phyloP scores from a whole-genome alignment of 164 flowering plant species.

The Chimonanthus praecox region DNA sequence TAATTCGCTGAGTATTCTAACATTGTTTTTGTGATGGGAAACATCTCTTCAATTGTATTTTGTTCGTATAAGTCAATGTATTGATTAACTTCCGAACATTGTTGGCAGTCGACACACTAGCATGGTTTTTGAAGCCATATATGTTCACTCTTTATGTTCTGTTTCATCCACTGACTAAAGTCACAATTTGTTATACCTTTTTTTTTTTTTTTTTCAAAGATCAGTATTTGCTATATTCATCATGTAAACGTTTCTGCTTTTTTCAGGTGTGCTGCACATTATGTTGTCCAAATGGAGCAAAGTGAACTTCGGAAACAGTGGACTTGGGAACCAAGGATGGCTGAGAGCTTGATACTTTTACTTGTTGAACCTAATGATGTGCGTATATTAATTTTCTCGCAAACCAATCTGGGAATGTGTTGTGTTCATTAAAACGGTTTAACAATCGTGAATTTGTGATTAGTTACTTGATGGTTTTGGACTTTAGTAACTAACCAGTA shows the following conservation, averaged over 20 bases:
- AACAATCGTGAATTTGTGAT: neutral
- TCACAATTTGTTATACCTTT: neutral
- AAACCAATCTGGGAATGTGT: neutral
- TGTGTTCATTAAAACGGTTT: neutral
- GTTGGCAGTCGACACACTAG: neutral
- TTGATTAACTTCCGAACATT: neutral
- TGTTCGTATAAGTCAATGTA: neutral
- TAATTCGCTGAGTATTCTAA: no score
- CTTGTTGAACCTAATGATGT: slow-evolving; percentile 93
- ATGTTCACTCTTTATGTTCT: neutral
- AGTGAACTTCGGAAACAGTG: slow-evolving; percentile 70
- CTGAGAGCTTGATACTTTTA: slow-evolving; percentile 75
- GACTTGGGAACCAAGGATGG: slow-evolving; percentile 92
- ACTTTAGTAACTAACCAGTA: neutral
- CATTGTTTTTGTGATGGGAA: no score
- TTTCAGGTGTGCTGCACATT: slow-evolving; percentile 72
- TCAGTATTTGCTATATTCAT: neutral
- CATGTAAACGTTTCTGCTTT: neutral
- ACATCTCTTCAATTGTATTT: neutral
- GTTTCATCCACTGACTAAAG: neutral
- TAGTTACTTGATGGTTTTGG: neutral
- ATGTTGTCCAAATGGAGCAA: slow-evolving; percentile 48
- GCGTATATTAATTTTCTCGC: slow-evolving; percentile 11
- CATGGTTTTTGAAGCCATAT: neutral
- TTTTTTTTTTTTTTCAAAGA: no score